Evolutionary conservation across 2,329 filamentous ascomycete species (phyloP).

Genomic region (Beauveria pseudobassiana): DNA sequence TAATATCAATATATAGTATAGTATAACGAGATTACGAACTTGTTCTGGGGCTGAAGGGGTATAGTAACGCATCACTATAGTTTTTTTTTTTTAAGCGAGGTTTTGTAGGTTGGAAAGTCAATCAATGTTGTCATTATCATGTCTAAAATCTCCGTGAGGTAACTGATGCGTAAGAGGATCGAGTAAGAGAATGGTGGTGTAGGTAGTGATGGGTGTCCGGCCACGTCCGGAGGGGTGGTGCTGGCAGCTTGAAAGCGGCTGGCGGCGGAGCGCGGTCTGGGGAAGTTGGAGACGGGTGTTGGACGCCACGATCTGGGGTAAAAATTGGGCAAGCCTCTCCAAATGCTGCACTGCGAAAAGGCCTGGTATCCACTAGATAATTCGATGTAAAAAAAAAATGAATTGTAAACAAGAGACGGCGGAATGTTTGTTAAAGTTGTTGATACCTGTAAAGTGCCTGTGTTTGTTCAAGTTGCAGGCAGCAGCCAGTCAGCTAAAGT

Average conservation of each 20-base stretch:
- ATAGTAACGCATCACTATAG: no score
- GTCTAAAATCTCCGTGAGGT: not conserved
- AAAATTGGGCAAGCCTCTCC: not conserved
- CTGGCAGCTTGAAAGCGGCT: not conserved
- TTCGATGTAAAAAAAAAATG: not conserved
- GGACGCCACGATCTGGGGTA: not conserved
- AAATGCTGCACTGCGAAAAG: not conserved
- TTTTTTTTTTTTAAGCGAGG: not conserved
- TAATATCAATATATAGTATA: not conserved
- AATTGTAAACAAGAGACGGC: not conserved
- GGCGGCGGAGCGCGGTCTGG: constrained; percentile 3
- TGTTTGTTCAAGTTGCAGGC: no score
- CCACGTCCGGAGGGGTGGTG: not conserved
- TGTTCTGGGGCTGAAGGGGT: not conserved
- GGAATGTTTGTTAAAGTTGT: not conserved
- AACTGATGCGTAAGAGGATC: not conserved
- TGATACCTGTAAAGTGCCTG: no score
- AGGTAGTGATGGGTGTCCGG: not conserved
- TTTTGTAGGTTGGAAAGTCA: not conserved
- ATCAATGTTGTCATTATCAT: not conserved
- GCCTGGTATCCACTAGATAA: not conserved
- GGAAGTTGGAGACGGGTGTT: not conserved
- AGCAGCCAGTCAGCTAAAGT: no score
- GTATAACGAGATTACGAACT: not conserved
- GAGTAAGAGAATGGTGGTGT: not conserved